Base-by-base conservation (phyloP, 192 early-diverging fungal genomes). In the Pilaira anomala region DNA sequence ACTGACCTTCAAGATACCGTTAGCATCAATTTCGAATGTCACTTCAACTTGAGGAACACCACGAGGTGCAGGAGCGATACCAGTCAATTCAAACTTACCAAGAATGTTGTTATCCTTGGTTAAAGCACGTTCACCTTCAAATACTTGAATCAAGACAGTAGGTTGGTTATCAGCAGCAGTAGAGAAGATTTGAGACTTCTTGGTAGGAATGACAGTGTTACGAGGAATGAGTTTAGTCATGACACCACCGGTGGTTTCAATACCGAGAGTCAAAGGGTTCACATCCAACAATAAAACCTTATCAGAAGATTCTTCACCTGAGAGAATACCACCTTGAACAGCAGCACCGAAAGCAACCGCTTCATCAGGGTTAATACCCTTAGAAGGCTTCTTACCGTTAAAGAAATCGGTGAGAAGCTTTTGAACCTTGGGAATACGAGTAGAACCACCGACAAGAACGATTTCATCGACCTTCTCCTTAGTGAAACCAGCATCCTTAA, bases 51-150 rank as follows among this genome's bases (percentile, higher is more conserved):
- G 96, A 52, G 96, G 96, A 46, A 93, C 90, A 68, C 96, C 96
- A 70, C 94, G 93, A 52, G 93, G 94, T 29, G 94, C 84, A 64
- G 96, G 91, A 26, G 96, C 92, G 72, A 98, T 93, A 66, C 91
- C 86, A 74, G 83, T 94, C 45, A 98, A 87, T 74, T 98, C 96
- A 68, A 98, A 98, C 79, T 96, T 95, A 80, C 96, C 92, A 62
- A 98, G 88, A 30, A 89, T 79, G 84, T 98, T 93, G 91, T 98
- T 98, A 83, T 98, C 91, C 89, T 96, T 98, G 83, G 94, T 96
- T 77, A 96, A 80, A 63, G 91, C 83, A 66, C 93, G 89, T 80
- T 96, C 96, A 78, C 96, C 96, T 83, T 98, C 94, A 72, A 84
- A 98, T 60, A 98, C 93, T 80, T 95, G 94, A 78, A 98, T 98